Conservation (phyloP, 78 protist genomes). For the Paratrimastix pyriformis region DNA sequence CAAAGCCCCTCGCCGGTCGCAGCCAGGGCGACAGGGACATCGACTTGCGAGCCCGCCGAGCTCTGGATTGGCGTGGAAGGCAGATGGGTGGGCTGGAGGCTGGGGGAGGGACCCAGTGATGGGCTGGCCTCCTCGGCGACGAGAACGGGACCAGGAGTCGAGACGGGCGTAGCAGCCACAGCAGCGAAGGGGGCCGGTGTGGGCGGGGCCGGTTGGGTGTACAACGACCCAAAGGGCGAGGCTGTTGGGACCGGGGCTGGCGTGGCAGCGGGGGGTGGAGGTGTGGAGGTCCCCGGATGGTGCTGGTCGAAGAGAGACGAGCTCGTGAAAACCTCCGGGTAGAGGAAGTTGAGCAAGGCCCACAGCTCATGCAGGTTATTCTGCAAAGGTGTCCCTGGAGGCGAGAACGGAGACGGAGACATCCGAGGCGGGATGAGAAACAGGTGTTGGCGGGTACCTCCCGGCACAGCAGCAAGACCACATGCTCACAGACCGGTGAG, state of each 20-base stretch:
- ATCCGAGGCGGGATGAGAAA: not conserved
- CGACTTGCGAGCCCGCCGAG: conserved; percentile 4
- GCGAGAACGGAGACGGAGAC: not conserved
- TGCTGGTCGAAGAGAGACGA: not conserved
- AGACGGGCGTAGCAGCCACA: not conserved
- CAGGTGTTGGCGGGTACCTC: not conserved
- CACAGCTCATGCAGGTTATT: conserved; percentile 38
- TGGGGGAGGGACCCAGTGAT: no score
- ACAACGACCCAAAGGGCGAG: not conserved
- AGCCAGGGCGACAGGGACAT: not conserved
- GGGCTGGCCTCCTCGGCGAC: not conserved
- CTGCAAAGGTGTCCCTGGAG: conserved; percentile 18
- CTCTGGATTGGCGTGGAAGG: no score
- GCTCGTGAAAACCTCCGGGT: conserved; percentile 15
- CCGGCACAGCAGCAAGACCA: no score
- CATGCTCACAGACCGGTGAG: no score
- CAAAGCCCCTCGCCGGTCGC: not conserved
- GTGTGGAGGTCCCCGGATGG: no score
- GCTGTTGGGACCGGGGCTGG: not conserved
- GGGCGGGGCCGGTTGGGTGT: no score
- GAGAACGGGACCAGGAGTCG: not conserved
- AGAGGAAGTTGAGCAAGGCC: conserved; percentile 32
- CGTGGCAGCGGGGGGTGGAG: no score
- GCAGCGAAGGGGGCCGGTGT: no score
- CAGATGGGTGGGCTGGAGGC: not conserved